Base-by-base conservation (phyloP, 2,329 filamentous ascomycete species). In the Emericellopsis cladophorae region DNA sequence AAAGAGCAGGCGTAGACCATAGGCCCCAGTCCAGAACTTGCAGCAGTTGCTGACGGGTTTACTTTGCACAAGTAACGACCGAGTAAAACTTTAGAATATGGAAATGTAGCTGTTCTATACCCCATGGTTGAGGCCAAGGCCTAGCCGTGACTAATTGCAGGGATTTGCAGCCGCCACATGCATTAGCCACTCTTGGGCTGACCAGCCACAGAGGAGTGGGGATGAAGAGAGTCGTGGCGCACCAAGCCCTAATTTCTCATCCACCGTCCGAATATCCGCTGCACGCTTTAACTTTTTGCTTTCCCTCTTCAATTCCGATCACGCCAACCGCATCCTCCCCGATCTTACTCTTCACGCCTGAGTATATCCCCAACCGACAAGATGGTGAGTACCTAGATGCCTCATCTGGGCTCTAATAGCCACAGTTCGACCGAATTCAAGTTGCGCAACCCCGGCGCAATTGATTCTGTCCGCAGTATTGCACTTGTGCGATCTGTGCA, bases 311-410 rank as follows among this genome's bases (percentile, higher is more conserved):
- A 50, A 45, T 50, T 50, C 51, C 52, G 46, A 45, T 47, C 49
- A 51, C 49, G 49, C 36, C 40, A 23, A 32, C 31, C 23, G 55
- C 50, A 51, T 52, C 52, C 48, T 29, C 48, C 49, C 49, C 38
- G 41, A 58, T 48, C 51, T 51, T 59, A 43, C 46, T 44, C 35
- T 39, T 35, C 44, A 47, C 39, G 36, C 38, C 40, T 40, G 53
- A 61, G 55, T 54, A 61, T 46, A 51, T 56, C 54, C 53, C 52
- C 56, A 51, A 47, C 41, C 58, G 52, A 48, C 58, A 65, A 63
- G 51, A 65, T 65, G 62, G 62, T 65, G 56, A 65, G 62, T 63
- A 44, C 42, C 48, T 52, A 52, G 31, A 32, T 44, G 42, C 18
- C 26, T 44, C 48, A 47, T 48, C 49, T 55, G 48, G 50, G 55